Conservation (phyloP, 139 green algal genomes). For the Chlamydomonas asymmetrica region DNA sequence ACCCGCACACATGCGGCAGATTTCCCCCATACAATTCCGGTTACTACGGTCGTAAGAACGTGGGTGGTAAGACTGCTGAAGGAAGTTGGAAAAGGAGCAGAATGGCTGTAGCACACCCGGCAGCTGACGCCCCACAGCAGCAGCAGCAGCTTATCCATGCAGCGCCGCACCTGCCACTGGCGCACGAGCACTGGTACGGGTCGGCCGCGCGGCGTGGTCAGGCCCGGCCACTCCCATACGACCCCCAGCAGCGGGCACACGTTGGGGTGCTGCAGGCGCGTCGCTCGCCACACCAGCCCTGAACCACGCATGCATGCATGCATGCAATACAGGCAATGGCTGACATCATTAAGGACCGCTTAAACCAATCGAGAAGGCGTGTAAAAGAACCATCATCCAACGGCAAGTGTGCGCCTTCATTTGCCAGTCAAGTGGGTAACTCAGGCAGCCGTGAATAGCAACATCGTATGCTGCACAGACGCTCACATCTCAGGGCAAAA, state of each 20-base stretch:
- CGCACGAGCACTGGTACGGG: no score
- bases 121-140: no score
- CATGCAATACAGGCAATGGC: background rate
- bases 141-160: no score
- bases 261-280: constrained; percentile 19
- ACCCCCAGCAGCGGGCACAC: constrained; percentile 24
- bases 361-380: background rate
- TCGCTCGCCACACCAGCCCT: constrained; percentile 13
- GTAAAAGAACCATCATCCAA: background rate
- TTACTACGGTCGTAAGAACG: no score
- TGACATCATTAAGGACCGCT: background rate
- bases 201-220: no score
- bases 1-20: no score
- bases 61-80: no score
- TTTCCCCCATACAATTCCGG: no score
- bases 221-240: constrained; percentile 24
- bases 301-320: background rate
- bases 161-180: no score
- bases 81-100: no score
- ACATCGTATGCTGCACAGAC: background rate
- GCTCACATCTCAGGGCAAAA: no score
- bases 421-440: background rate
- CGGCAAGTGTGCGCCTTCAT: background rate
- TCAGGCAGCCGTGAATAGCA: background rate
- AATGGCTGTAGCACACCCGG: no score